phyloP scores from a whole-genome alignment of 345 rosid species.

The Eucalyptus polybractea region DNA sequence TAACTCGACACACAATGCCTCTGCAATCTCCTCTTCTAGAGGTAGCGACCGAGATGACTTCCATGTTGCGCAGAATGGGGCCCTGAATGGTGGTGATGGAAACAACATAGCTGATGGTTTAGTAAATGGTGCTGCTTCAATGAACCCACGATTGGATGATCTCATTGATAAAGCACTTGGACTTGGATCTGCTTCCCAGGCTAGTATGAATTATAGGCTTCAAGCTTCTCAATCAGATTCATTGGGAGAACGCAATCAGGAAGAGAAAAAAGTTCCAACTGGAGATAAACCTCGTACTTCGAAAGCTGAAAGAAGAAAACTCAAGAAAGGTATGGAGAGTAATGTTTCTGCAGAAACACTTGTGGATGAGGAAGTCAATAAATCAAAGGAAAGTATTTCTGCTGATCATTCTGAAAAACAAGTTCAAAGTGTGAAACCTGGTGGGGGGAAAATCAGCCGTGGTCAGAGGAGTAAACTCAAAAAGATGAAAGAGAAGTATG shows the following conservation, averaged over 20 bases:
- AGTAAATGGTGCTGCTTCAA: slow-evolving; percentile 29
- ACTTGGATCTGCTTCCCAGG: slow-evolving; percentile 53
- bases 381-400: slow-evolving; percentile 14
- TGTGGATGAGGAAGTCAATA: slow-evolving; percentile 25
- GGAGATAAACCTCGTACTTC: slow-evolving; percentile 70
- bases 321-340: slow-evolving; percentile 61
- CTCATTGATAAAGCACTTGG: slow-evolving; percentile 93
- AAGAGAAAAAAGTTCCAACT: slow-evolving; percentile 26
- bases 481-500: slow-evolving; percentile 98
- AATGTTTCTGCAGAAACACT: slow-evolving; percentile 9
- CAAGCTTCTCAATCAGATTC: slow-evolving; percentile 28
- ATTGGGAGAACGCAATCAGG: slow-evolving; percentile 17
- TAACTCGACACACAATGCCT: background rate
- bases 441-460: slow-evolving; percentile 61
- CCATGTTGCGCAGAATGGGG: slow-evolving; percentile 4
- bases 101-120: slow-evolving; percentile 10
- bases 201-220: slow-evolving; percentile 22
- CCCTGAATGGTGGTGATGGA: slow-evolving; percentile 4
- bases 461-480: slow-evolving; percentile 86
- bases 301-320: slow-evolving; percentile 88
- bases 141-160: slow-evolving; percentile 67
- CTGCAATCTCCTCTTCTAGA: background rate
- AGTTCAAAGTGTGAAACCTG: slow-evolving; percentile 31
- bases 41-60: slow-evolving; percentile 10
- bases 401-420: slow-evolving; percentile 23